Percentiles rank a stretch among this genome's conserved stretches.
Evolutionary conservation across 2,329 filamentous ascomycete species (phyloP).

Genomic region (Trichoderma oligosporum): DNA sequence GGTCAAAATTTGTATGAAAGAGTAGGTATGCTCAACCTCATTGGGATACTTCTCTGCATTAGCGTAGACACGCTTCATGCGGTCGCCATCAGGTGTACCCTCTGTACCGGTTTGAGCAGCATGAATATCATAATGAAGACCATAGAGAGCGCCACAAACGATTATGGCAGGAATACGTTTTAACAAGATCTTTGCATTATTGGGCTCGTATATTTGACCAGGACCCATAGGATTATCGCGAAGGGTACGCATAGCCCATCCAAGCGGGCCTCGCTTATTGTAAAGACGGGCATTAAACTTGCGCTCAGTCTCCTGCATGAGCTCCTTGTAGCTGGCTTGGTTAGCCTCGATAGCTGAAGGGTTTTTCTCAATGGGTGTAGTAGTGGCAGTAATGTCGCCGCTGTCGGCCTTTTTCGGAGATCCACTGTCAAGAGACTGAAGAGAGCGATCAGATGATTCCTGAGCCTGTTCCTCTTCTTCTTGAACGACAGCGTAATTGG

Average conservation of each 20-base stretch:
- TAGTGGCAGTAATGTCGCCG: not conserved
- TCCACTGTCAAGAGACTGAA: slow-evolving; percentile 25
- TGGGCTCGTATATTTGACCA: slow-evolving; percentile 68
- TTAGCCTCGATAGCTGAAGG: slow-evolving; percentile 45
- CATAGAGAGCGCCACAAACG: slow-evolving; percentile 63
- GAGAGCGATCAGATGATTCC: slow-evolving; percentile 29
- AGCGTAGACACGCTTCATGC: slow-evolving; percentile 55
- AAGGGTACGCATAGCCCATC: slow-evolving; percentile 77
- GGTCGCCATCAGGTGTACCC: slow-evolving; percentile 24
- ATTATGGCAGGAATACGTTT: slow-evolving; percentile 68
- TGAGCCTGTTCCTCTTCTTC: slow-evolving; percentile 47
- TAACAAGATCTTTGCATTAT: slow-evolving; percentile 61
- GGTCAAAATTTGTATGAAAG: slow-evolving; percentile 62
- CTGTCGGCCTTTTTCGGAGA: slow-evolving; percentile 29
- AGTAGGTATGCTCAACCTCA: slow-evolving; percentile 67
- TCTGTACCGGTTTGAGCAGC: slow-evolving; percentile 23
- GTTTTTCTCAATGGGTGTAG: slow-evolving; percentile 36
- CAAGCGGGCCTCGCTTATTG: slow-evolving; percentile 63
- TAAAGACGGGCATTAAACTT: slow-evolving; percentile 61
- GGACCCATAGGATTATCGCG: slow-evolving; percentile 69
- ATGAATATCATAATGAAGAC: slow-evolving; percentile 79
- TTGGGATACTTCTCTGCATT: slow-evolving; percentile 63
- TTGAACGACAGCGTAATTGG: slow-evolving; percentile 75
- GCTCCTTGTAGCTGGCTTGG: slow-evolving; percentile 56
- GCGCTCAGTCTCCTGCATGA: slow-evolving; percentile 54